Base-by-base conservation (phyloP, 2,329 filamentous ascomycete genomes). In the Massarina eburnea region DNA sequence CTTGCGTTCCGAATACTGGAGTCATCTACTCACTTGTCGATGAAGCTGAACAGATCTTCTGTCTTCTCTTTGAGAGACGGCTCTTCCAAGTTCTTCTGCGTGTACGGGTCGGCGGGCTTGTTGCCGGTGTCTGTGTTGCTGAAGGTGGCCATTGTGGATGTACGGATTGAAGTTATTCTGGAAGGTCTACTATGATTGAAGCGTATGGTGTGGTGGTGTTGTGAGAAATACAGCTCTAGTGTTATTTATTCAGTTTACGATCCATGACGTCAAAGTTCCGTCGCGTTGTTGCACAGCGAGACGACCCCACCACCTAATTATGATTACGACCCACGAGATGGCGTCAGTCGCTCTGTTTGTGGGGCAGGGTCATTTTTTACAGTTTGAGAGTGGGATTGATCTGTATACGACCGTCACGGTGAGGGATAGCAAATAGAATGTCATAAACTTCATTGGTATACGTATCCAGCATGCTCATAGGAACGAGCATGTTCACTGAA, bases 1-100 rank as follows among this genome's bases (percentile, higher is more conserved):
- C n/a, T n/a, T n/a, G n/a, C n/a, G n/a, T n/a, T n/a, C n/a, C n/a
- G n/a, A n/a, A n/a, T n/a, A n/a, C n/a, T n/a, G n/a, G n/a, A n/a
- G n/a, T n/a, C 51, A n/a, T n/a, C n/a, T n/a, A n/a, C n/a, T n/a
- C n/a, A n/a, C n/a, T 79, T 77, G 29, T 81, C 78, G 64, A 89
- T 80, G 70, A 95, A 95, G 12, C 76, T 73, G 59, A 79, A 75
- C 30, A 95, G 79, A 48, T 88, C 88, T 48, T 86, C 80, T 52
- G 95, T 77, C 76, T 95, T 95, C 53, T 89, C 80, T 58, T 88
- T 80, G 26, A 90, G 71, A 3, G 83, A 76, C 14, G 79, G 74
- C 36, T 95, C 89, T 41, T 90, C 80, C 46, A 83, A 76, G 73
- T 88, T 91, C 72, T 85, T 82, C 49, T 87, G 83, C 65, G 83